Percentiles rank a stretch among this genome's conserved stretches.
Conservation (phyloP, 306 rosid species). For the Macrotyloma uniflorum region DNA sequence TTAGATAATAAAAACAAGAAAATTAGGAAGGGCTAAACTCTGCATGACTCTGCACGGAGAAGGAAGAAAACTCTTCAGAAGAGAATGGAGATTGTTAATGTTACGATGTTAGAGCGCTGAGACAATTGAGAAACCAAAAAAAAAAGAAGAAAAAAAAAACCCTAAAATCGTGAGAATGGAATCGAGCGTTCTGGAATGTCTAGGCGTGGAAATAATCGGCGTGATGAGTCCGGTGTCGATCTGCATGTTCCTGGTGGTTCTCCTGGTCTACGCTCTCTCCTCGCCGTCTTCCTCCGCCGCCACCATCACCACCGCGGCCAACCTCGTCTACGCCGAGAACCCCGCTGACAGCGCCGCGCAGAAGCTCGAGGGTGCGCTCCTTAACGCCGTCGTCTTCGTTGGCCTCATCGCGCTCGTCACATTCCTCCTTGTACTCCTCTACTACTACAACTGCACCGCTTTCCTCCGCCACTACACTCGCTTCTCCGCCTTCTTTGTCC, state of each 20-base stretch:
- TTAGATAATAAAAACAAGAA: not conserved
- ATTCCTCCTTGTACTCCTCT: slow-evolving; percentile 76
- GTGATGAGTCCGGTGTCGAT: slow-evolving; percentile 96
- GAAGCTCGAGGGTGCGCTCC: slow-evolving; percentile 88
- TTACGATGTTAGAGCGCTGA: not conserved
- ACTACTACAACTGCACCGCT: slow-evolving; percentile 84
- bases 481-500: slow-evolving; percentile 88
- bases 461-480: slow-evolving; percentile 88
- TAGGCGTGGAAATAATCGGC: slow-evolving; percentile 87
- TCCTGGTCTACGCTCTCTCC: slow-evolving; percentile 79
- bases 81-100: not conserved
- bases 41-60: not conserved
- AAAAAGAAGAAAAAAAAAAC: too few species aligned
- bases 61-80: not conserved
- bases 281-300: slow-evolving; percentile 47
- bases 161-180: slow-evolving; percentile 49
- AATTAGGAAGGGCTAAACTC: not conserved
- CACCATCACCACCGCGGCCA: slow-evolving; percentile 77
- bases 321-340: slow-evolving; percentile 81
- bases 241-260: slow-evolving; percentile 90
- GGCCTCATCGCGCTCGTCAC: slow-evolving; percentile 75
- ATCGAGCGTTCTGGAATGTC: slow-evolving; percentile 74
- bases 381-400: slow-evolving; percentile 86
- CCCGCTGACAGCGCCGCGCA: slow-evolving; percentile 76
- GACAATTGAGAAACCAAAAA: not conserved